phyloP scores from a whole-genome alignment of 1,139 yeast genomes.

The Wickerhamomyces sp. region DNA sequence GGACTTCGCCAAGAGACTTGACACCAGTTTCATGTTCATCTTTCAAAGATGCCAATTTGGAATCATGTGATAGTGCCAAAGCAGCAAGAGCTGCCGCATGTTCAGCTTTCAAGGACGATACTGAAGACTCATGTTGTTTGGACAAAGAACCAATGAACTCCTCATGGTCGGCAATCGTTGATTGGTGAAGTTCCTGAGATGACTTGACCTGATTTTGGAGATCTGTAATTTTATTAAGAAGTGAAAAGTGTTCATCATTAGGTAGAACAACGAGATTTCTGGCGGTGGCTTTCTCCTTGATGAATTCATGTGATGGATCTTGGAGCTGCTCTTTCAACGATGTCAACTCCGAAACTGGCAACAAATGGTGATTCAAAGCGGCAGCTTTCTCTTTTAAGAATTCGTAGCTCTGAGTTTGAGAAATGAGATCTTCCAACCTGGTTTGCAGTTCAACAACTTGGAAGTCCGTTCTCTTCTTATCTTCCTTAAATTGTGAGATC shows the following conservation, averaged over 20 bases:
- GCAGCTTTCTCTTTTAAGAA: background rate
- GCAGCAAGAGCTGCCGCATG: background rate
- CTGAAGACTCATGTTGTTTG: background rate
- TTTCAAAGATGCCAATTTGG: background rate
- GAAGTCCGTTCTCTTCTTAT: background rate
- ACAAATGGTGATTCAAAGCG: background rate
- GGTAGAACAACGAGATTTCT: constrained; percentile 3
- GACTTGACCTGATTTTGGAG: constrained; percentile 25
- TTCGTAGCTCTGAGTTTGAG: background rate
- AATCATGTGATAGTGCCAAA: background rate
- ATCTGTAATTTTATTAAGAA: constrained; percentile 10
- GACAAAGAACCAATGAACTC: background rate
- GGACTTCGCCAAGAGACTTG: background rate
- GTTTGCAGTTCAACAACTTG: background rate
- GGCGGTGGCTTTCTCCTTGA: constrained; percentile 26
- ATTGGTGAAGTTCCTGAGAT: constrained; percentile 28
- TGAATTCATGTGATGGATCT: constrained; percentile 20
- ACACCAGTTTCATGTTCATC: background rate
- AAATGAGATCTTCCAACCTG: background rate
- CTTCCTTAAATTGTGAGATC: background rate
- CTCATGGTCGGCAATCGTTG: constrained; percentile 28
- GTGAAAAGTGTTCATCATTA: constrained; percentile 1
- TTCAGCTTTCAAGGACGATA: background rate
- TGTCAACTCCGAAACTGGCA: background rate
- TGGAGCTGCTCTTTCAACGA: constrained; percentile 9